These are phyloP conservation scores for Pseudomicrostroma phylloplanum DNA, from an alignment of 1,284 basidiomycete species.

Conservation along the genomic window DNA sequence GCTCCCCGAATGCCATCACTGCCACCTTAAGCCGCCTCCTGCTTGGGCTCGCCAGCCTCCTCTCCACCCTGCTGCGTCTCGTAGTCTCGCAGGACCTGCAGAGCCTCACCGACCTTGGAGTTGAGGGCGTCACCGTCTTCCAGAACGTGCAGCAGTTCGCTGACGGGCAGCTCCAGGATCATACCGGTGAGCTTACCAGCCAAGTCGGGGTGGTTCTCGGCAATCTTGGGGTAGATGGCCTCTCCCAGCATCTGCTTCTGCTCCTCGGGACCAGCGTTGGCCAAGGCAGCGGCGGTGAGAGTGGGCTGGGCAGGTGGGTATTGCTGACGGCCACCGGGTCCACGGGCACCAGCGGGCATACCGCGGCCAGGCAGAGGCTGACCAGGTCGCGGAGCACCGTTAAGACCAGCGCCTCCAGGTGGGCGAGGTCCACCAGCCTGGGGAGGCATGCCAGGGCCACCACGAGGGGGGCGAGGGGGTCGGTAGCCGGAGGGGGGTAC, in stretches of 20 bases:
- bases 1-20: too few species aligned
- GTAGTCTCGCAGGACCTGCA: slow-evolving; percentile 49
- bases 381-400: slow-evolving; percentile 38
- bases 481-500: slow-evolving; percentile 42
- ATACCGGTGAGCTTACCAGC: slow-evolving; percentile 51
- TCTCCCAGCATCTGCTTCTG: slow-evolving; percentile 52
- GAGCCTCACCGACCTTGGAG: slow-evolving; percentile 48
- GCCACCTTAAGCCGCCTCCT: not conserved
- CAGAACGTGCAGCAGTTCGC: slow-evolving; percentile 48
- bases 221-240: slow-evolving; percentile 51
- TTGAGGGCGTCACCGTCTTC: slow-evolving; percentile 48
- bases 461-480: slow-evolving; percentile 42
- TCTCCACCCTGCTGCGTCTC: slow-evolving; percentile 31
- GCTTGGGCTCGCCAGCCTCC: not conserved
- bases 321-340: slow-evolving; percentile 11
- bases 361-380: slow-evolving; percentile 18
- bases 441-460: slow-evolving; percentile 20
- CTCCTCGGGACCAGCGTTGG: slow-evolving; percentile 50
- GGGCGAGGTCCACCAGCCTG: slow-evolving; percentile 9
- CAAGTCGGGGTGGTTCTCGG: slow-evolving; percentile 42
- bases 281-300: slow-evolving; percentile 46
- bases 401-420: slow-evolving; percentile 30
- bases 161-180: slow-evolving; percentile 50
- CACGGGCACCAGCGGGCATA: slow-evolving; percentile 12
- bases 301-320: slow-evolving; percentile 30